These are phyloP conservation scores for Rhizoclosmatium globosum DNA, from an alignment of 192 early-diverging fungal species.

Conservation along the genomic window DNA sequence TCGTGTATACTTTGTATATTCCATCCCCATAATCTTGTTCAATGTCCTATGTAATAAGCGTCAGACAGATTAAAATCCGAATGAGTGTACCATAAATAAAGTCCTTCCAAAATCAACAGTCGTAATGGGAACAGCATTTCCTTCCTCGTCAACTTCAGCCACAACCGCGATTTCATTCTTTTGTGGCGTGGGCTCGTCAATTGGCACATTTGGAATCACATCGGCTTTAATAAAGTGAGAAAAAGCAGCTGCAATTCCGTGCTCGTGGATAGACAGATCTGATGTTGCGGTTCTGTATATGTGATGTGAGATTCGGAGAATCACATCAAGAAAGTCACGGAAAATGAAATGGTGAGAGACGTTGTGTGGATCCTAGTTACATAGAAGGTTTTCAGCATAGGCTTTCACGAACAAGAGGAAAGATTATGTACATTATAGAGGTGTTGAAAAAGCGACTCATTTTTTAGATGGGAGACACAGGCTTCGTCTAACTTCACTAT, in stretches of 20 bases:
- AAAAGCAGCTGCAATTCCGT: constrained; percentile 46
- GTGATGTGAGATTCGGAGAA: constrained; percentile 47
- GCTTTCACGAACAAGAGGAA: constrained; percentile 24
- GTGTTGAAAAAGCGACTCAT: constrained; percentile 31
- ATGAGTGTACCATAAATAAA: background rate
- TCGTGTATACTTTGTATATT: constrained; percentile 45
- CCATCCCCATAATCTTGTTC: constrained; percentile 27
- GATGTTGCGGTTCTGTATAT: constrained; percentile 34
- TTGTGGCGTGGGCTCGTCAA: background rate
- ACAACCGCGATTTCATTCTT: background rate
- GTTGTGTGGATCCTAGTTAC: constrained; percentile 52
- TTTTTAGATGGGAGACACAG: constrained; percentile 44
- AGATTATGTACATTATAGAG: constrained; percentile 41
- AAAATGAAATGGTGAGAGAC: constrained; percentile 50
- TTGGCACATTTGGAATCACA: constrained; percentile 33
- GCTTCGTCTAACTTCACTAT: constrained; percentile 52
- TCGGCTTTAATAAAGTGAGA: constrained; percentile 50
- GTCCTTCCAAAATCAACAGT: constrained; percentile 10
- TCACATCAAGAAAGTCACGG: constrained; percentile 54
- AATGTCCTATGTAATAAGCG: constrained; percentile 30
- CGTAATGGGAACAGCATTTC: constrained; percentile 13
- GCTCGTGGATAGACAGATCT: constrained; percentile 47
- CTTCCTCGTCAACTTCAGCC: background rate
- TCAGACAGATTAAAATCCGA: background rate
- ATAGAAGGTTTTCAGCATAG: background rate